These are phyloP conservation scores for Choiromyces venosus DNA, from an alignment of 495 filamentous ascomycete genomes.

Conservation along the genomic window DNA sequence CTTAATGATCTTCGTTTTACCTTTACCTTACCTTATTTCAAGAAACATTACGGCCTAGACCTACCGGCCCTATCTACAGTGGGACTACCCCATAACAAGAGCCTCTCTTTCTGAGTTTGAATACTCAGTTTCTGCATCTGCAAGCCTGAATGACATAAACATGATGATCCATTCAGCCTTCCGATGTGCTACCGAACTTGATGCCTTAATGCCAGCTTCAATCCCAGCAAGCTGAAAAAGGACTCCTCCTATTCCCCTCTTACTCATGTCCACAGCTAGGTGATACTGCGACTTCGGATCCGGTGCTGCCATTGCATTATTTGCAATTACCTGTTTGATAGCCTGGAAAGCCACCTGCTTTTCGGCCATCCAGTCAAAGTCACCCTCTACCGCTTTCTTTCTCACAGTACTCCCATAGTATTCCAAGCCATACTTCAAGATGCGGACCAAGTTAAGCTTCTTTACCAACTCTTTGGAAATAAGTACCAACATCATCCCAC, in stretches of 20 bases:
- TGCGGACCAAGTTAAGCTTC: too few species aligned
- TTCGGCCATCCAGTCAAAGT: not conserved
- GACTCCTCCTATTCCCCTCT: not conserved
- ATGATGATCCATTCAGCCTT: not conserved
- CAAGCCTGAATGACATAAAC: constrained; percentile 5
- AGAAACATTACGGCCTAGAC: too few species aligned
- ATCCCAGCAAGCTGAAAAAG: not conserved
- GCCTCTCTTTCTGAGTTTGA: too few species aligned
- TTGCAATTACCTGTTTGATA: not conserved
- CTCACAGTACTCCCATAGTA: too few species aligned
- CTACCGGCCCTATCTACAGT: too few species aligned
- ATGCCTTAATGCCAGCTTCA: not conserved
- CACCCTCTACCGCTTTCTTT: not conserved
- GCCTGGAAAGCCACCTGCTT: not conserved
- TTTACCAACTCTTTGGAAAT: too few species aligned
- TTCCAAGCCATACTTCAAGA: not conserved
- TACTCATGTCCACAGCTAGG: not conserved
- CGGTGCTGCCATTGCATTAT: not conserved
- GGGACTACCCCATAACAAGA: too few species aligned
- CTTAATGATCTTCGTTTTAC: too few species aligned
- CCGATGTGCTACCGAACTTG: not conserved
- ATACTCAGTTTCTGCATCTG: not conserved
- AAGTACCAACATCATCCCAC: too few species aligned
- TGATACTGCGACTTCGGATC: constrained; percentile 2
- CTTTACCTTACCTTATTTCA: too few species aligned